Evolutionary conservation across 805 yeast genomes (phyloP), one percentile per base, ranked within the genome.

Genomic region (Aciculoconidium aculeatum): DNA sequence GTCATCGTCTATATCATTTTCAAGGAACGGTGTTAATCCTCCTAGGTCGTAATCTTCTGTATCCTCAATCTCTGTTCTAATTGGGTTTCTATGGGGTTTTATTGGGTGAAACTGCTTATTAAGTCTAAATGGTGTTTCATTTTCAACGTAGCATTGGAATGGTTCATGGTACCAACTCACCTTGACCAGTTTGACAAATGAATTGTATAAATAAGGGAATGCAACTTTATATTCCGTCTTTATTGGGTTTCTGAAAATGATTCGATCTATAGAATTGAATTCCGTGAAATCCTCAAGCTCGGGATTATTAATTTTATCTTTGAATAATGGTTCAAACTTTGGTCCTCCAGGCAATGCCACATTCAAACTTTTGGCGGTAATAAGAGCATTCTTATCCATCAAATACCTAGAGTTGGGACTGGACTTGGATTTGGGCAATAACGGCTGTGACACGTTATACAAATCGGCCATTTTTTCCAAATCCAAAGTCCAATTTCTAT

Each of bases 271-370:
- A 6, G 95, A 74, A 45, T 88, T 88, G 58, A 92, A 88, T 52
- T 90, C 97, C 31, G 83, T 85, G 53, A 71, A 82, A 49, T 88
- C 96, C 36, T 81, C 90, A 15, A 53, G 51, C 25, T 76, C 82
- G 14, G 72, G 73, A 15, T 69, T 67, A 41, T 77, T 77, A 21
- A 65, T 61, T 27, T 50, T 51, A 30, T 80, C 83, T 36, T 78
- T 76, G 56, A 67, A 75, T 10, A 88, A 56, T 0, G 95, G 95
- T 57, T 88, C 97, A 55, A 87, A 92, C 49, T 81, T 84, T 8
- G 99, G 97, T 0, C 98, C 99, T 8, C 95, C 95, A 0, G 96
- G 96, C 18, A 92, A 65, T 1, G 94, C 80, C 25, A 79, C 69
- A 46, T 88, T 86, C 28, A 92, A 65, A 6, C 94, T 90, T 49